Conservation (phyloP, 2,329 filamentous ascomycete genomes). For the Torrubiella hemipterigena region DNA sequence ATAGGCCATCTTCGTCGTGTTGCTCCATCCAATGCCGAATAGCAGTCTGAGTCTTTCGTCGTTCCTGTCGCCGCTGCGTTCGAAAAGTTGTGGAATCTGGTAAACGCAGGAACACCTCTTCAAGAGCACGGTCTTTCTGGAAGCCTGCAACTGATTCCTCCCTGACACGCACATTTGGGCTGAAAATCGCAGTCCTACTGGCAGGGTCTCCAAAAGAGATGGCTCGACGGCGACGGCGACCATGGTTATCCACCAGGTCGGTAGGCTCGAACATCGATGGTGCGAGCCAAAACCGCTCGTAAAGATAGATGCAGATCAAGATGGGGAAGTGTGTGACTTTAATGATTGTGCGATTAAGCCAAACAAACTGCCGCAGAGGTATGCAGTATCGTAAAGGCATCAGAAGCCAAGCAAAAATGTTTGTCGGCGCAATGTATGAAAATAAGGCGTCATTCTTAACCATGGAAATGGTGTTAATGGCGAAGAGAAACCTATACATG, state of each 20-base stretch:
- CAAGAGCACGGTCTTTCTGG: conserved; percentile 79
- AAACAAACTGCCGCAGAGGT: conserved; percentile 70
- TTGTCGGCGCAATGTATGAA: conserved; percentile 83
- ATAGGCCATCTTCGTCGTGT: conserved; percentile 38
- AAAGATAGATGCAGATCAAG: conserved; percentile 73
- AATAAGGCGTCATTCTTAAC: conserved; percentile 97
- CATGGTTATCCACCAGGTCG: conserved; percentile 67
- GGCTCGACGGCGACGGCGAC: conserved; percentile 33
- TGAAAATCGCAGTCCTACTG: conserved; percentile 54
- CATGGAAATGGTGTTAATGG: conserved; percentile 95
- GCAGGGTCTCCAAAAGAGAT: conserved; percentile 47
- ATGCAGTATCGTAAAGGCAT: conserved; percentile 73
- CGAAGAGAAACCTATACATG: conserved; percentile 61
- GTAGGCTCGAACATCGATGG: conserved; percentile 68
- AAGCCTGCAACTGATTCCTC: conserved; percentile 83
- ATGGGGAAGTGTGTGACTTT: conserved; percentile 85
- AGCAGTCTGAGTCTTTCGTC: conserved; percentile 64
- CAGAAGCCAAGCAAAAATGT: conserved; percentile 81
- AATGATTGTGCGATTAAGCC: conserved; percentile 80
- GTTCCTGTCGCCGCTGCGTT: conserved; percentile 49
- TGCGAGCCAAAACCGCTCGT: conserved; percentile 71
- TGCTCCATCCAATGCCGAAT: conserved; percentile 87
- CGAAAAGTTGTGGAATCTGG: conserved; percentile 52
- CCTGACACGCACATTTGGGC: conserved; percentile 57
- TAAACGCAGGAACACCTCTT: conserved; percentile 75